phyloP scores from a whole-genome alignment of 805 yeast species.

The Spathaspora passalidarum region DNA sequence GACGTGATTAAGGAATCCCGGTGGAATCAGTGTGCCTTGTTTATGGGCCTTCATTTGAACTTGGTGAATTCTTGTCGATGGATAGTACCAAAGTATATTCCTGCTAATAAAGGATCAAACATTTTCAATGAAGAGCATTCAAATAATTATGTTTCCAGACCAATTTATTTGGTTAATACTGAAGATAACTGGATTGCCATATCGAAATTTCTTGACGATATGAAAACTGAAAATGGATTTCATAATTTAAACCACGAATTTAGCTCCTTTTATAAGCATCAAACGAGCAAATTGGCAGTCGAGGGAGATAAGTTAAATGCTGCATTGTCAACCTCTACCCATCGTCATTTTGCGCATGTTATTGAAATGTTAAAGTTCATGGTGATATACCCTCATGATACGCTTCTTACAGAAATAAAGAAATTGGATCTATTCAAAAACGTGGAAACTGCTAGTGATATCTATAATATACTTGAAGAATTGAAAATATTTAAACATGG shows the following conservation, averaged over 20 bases:
- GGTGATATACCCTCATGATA: conserved; percentile 31
- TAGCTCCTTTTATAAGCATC: conserved; percentile 14
- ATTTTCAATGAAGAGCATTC: conserved; percentile 9
- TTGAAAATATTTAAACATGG: conserved; percentile 22
- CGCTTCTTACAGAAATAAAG: conserved; percentile 6
- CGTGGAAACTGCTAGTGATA: conserved; percentile 8
- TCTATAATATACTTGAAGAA: conserved; percentile 14
- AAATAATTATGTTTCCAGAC: conserved; percentile 1
- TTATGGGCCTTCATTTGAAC: conserved; percentile 27
- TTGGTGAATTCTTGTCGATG: conserved; percentile 23
- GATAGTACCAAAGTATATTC: conserved; percentile 20
- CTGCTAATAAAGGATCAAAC: conserved; percentile 16
- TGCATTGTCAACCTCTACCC: conserved; percentile 32
- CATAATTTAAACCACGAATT: conserved; percentile 19
- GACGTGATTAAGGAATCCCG: conserved; percentile 15
- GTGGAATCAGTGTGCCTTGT: conserved; percentile 26
- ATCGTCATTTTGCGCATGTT: conserved; percentile 18
- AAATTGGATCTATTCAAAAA: conserved; percentile 9
- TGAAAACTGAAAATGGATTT: conserved; percentile 13
- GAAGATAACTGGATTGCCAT: conserved; percentile 10
- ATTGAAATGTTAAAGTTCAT: conserved; percentile 28
- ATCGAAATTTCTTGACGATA: conserved; percentile 10
- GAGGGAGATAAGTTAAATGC: conserved; percentile 24
- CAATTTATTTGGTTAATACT: conserved; percentile 24
- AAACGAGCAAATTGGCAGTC: conserved; percentile 10